These are phyloP conservation scores for Magnusiomyces paraingens DNA, from an alignment of 1,139 yeast genomes.

Conservation along the genomic window DNA sequence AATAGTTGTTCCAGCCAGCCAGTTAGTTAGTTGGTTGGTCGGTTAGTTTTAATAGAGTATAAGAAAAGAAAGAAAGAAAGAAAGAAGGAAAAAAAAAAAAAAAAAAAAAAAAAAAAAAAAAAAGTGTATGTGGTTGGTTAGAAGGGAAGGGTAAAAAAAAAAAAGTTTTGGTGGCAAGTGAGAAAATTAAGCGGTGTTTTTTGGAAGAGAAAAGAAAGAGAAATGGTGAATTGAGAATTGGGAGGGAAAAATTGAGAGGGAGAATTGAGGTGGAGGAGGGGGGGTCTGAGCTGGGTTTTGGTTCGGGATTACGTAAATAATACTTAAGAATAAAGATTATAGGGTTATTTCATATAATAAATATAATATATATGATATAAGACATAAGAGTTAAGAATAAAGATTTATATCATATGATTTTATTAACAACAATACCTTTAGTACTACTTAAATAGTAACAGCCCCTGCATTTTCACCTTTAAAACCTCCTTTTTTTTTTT, in stretches of 20 bases:
- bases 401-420: no score
- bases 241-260: not conserved
- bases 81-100: not conserved
- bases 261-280: not conserved
- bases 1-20: no score
- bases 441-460: no score
- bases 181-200: not conserved
- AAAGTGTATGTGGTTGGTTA: no score
- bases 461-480: no score
- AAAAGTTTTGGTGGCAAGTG: not conserved
- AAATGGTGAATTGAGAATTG: no score
- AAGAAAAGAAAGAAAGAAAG: not conserved
- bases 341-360: not conserved
- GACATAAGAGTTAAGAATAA: no score
- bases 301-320: not conserved
- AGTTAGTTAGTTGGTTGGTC: no score
- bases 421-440: no score
- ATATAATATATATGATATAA: no score
- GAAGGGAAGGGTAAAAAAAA: no score
- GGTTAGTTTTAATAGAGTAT: not conserved
- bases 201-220: not conserved
- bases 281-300: not conserved
- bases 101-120: not conserved
- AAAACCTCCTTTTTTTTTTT: no score
- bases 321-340: not conserved